phyloP scores from a whole-genome alignment of 2,329 filamentous ascomycete species.

The Ilyonectria sp. region DNA sequence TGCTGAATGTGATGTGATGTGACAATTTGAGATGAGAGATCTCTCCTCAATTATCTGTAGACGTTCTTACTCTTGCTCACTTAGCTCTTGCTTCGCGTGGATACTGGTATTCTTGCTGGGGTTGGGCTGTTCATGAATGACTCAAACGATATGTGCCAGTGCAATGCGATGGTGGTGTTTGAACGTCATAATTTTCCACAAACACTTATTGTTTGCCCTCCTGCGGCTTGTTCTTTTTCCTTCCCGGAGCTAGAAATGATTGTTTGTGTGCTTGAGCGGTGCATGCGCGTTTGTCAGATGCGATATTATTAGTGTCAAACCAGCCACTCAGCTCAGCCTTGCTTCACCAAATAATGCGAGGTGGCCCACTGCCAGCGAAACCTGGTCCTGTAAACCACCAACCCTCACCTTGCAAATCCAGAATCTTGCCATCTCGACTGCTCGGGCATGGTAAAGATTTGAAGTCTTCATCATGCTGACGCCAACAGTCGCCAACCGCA shows the following conservation, averaged over 20 bases:
- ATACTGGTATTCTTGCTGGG: too few relatives aligned
- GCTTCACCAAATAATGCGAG: background rate
- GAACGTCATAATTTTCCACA: background rate
- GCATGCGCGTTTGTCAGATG: background rate
- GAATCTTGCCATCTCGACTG: constrained; percentile 1
- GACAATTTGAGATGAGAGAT: background rate
- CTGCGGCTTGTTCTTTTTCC: background rate
- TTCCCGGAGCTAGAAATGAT: background rate
- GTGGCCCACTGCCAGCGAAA: background rate
- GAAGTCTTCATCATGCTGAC: constrained; percentile 53
- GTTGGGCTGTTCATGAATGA: too few relatives aligned
- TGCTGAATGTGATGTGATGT: constrained; percentile 3
- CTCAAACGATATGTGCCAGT: too few relatives aligned
- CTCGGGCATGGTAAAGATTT: constrained; percentile 9
- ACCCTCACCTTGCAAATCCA: background rate
- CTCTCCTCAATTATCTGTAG: too few relatives aligned
- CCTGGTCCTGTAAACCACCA: constrained; percentile 4
- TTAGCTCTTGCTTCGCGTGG: too few relatives aligned
- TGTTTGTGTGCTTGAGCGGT: background rate
- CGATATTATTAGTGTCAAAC: background rate
- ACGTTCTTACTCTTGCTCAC: too few relatives aligned
- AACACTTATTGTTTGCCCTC: background rate
- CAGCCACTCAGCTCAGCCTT: constrained; percentile 5
- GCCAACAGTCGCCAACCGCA: constrained; percentile 52
- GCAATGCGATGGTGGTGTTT: too few relatives aligned